Base-by-base conservation (phyloP, 2,329 filamentous ascomycete genomes). In the Talaromyces funiculosus region DNA sequence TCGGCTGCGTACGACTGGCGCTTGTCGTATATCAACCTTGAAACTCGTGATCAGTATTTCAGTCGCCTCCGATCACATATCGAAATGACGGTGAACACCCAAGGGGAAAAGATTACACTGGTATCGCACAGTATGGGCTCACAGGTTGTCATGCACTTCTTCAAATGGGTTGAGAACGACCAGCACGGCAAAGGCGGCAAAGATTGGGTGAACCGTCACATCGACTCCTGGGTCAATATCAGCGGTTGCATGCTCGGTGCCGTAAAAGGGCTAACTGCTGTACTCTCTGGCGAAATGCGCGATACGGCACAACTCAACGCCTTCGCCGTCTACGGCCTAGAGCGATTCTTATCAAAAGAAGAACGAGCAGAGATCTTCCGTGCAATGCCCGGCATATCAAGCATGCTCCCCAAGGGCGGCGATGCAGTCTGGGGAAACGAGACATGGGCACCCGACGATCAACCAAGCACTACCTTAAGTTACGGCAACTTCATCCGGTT, bases 181-280 rank as follows among this genome's bases (percentile, higher is more conserved):
- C 90, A 90, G 4, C 78, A 87, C 64, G 94, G 94, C 4, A 85
- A 86, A 20, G 93, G 92, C 1, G 93, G 94, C 1, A 82, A 87
- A 38, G 83, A 86, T 57, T 99, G 94, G 94, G 93, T 99, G 0
- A 92, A 99, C 62, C 84, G 83, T 18, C 84, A 97, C 70, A 81
- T 99, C 56, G 94, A 95, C 66, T 89, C 90, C 2, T 99, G 95
- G 92, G 95, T 99, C 79, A 99, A 99, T 73, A 92, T 99, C 68
- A 94, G 90, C 66, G 94, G 94, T 5, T 99, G 93, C 75, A 97
- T 99, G 93, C 86, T 99, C 5, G 94, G 94, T 14, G 92, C 94
- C 1, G 81, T 92, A 61, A 99, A 99, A 77, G 93, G 90, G 61
- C 78, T 97, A 37, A 90, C 94, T 0, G 93, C 94, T 0, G 84